These are phyloP conservation scores for Diaporthe helianthi DNA, from an alignment of 2,329 filamentous ascomycete species.

Conservation along the genomic window DNA sequence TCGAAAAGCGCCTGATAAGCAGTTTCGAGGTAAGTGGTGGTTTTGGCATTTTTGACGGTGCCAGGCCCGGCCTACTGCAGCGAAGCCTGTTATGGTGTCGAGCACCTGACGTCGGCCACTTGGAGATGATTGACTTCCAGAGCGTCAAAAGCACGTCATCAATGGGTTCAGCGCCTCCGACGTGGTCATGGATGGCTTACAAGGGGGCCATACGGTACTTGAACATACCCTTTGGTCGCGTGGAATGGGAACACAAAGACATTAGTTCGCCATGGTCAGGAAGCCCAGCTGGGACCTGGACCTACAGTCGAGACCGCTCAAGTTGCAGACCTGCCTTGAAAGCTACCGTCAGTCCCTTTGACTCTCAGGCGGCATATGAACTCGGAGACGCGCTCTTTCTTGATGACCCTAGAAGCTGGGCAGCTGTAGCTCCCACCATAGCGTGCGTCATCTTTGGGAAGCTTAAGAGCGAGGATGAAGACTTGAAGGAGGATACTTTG, in stretches of 20 bases:
- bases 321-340: neutral
- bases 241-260: neutral
- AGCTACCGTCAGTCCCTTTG: neutral
- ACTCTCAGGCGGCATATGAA: neutral
- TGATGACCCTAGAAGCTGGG: neutral
- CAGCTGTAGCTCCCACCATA: neutral
- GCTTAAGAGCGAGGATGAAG: neutral
- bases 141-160: too few relatives aligned
- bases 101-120: rapidly evolving
- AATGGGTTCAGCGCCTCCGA: neutral
- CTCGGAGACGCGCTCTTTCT: neutral
- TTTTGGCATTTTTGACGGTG: conserved; percentile 42
- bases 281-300: neutral
- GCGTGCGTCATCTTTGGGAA: conserved; percentile 7
- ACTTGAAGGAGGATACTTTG: neutral
- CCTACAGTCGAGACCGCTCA: neutral
- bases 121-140: neutral
- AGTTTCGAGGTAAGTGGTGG: conserved; percentile 36
- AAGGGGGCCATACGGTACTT: conserved; percentile 6
- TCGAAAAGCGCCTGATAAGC: conserved; percentile 42
- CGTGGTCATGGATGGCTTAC: conserved; percentile 31
- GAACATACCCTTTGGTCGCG: neutral
- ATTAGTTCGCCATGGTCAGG: neutral
- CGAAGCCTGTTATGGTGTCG: conserved; percentile 43
- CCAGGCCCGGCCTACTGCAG: conserved; percentile 32